Conservation (phyloP, 1,284 basidiomycete genomes). For the Somion occarium region DNA sequence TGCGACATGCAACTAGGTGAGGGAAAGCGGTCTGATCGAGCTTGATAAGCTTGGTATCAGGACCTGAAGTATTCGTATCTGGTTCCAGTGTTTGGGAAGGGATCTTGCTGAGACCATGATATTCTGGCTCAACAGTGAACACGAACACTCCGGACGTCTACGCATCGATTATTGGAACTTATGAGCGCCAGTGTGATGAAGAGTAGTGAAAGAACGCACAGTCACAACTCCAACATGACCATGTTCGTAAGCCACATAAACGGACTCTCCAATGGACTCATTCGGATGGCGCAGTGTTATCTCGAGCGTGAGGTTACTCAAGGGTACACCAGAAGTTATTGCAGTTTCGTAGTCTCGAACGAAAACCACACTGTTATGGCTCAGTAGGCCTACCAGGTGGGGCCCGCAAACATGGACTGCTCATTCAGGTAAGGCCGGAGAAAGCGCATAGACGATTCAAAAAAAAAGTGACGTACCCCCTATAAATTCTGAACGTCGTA, state of each 20-base stretch:
- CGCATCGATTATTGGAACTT: not conserved
- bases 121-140: constrained; percentile 27
- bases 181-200: not conserved
- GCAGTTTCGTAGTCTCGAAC: constrained; percentile 50
- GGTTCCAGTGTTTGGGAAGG: too few species aligned
- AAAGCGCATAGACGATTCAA: too few species aligned
- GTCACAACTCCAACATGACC: constrained; percentile 47
- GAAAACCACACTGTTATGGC: constrained; percentile 41
- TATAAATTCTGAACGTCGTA: too few species aligned
- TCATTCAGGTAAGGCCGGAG: too few species aligned
- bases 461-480: too few species aligned
- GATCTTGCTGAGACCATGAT: constrained; percentile 11
- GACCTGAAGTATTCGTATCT: constrained; percentile 13
- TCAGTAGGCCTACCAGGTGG: constrained; percentile 46
- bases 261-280: constrained; percentile 15
- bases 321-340: constrained; percentile 25
- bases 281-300: constrained; percentile 35
- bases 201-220: constrained; percentile 29
- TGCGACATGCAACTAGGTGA: constrained; percentile 27
- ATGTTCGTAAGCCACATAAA: constrained; percentile 52
- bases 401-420: constrained; percentile 59
- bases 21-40: constrained; percentile 16
- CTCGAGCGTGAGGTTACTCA: constrained; percentile 36
- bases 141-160: constrained; percentile 48
- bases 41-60: not conserved